Evolutionary conservation across 163 green algal species (phyloP), one percentile per base, ranked within the genome.

Genomic region (Scenedesmus sp.): DNA sequence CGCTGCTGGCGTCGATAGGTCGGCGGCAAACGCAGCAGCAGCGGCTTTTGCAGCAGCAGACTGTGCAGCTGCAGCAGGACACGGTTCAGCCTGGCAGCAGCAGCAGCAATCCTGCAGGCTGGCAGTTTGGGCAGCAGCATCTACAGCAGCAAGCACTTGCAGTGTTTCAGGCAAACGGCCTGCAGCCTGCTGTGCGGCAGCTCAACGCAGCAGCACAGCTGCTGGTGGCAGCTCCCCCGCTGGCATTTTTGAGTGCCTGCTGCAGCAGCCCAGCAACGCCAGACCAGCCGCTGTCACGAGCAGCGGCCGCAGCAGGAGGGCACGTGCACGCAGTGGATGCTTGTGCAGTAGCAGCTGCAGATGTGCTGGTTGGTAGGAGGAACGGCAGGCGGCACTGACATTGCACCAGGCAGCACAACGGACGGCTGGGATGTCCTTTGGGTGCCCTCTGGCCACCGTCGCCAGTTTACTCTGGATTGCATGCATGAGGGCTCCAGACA

Each of bases 211-310:
- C 20, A 3, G 56, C 62, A 20, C 87, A 91, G 87, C 87, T 87
- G 87, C 23, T 91, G 77, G 46, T 85, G 9, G 3, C 81, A 34
- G 76, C 26, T 56, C 56, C 87, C 64, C 87, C 87, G 3, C 76
- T 91, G 3, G 81, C 81, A n/a, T 91, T 91, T 15, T 20, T 91
- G 10, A 66, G 87, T 20, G 76, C 87, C 23, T 91, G 87, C 70
- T 91, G 87, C 74, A 79, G 23, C 20, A 23, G 46, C 3, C 23
- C 23, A 52, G 23, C 23, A 13, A 6, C 6, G 70, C 70, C 70
- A 26, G 5, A 16, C 13, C 5, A 3, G 23, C 1, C 5, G 70
- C 70, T 52, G 70, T 8, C 70, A 79, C 23, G 23, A 34, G 67
- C 18, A 9, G 2, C 34, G 23, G 5, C 70, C 3, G 13, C 23